A percentile compares a stretch with the other conserved stretches of the same genome.
phyloP scores from a whole-genome alignment of 2,329 filamentous ascomycete genomes.

The Nothopassalora personata region DNA sequence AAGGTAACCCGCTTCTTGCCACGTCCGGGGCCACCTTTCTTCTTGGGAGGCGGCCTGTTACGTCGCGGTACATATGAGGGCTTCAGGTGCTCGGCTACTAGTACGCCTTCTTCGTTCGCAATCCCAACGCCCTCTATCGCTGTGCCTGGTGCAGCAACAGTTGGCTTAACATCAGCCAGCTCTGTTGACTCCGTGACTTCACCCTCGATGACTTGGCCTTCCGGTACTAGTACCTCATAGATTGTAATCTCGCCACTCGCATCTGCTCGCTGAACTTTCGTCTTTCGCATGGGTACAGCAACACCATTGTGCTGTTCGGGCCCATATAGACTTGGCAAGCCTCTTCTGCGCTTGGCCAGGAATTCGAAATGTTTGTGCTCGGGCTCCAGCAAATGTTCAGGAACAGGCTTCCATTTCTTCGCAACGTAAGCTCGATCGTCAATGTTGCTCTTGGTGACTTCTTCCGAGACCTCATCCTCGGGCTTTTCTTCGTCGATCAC shows the following conservation, averaged over 20 bases:
- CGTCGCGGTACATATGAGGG: constrained; percentile 44
- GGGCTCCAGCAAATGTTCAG: constrained; percentile 52
- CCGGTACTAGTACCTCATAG: constrained; percentile 74
- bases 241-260: constrained; percentile 73
- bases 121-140: constrained; percentile 55
- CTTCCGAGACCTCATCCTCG: constrained; percentile 35
- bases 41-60: constrained; percentile 74
- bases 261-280: constrained; percentile 70
- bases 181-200: constrained; percentile 63
- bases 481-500: constrained; percentile 56
- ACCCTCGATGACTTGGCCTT: constrained; percentile 74
- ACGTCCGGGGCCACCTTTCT: constrained; percentile 67
- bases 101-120: constrained; percentile 56
- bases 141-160: constrained; percentile 53
- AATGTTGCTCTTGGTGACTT: constrained; percentile 38
- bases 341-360: constrained; percentile 57
- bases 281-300: constrained; percentile 59
- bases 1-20: constrained; percentile 70
- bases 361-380: constrained; percentile 52
- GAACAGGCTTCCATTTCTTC: constrained; percentile 54
- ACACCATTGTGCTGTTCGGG: constrained; percentile 26
- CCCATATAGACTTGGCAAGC: constrained; percentile 50
- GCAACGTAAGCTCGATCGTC: constrained; percentile 48
- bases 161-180: constrained; percentile 39
- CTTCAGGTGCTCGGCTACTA: constrained; percentile 43